phyloP scores from a whole-genome alignment of 768 basidiomycete species.

The Cyclocybe aegerita region DNA sequence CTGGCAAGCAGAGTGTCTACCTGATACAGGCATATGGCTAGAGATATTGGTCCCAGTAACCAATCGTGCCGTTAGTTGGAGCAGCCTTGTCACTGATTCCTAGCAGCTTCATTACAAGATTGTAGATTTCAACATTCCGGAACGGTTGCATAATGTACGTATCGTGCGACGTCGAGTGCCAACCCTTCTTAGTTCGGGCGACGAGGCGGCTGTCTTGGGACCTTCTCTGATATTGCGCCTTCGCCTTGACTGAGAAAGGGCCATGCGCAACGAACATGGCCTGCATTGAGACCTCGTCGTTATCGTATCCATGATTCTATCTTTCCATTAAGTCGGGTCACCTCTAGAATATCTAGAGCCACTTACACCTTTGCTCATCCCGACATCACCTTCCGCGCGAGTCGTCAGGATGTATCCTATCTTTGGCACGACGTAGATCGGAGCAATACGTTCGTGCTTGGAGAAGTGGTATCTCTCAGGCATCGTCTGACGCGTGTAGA shows the following conservation, averaged over 20 bases:
- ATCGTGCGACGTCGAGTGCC: conserved; percentile 67
- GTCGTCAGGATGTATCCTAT: conserved; percentile 81
- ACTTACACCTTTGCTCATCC: conserved; percentile 77
- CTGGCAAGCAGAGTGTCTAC: background rate
- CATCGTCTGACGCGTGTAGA: conserved; percentile 82
- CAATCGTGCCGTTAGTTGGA: conserved; percentile 70
- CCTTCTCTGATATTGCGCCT: conserved; percentile 46
- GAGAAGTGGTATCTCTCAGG: conserved; percentile 79
- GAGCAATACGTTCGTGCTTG: conserved; percentile 75
- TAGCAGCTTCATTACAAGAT: conserved; percentile 74
- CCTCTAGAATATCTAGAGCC: background rate
- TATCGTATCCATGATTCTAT: conserved; percentile 92
- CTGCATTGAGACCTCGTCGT: conserved; percentile 72
- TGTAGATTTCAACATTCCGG: conserved; percentile 83
- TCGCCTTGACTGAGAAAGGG: conserved; percentile 74
- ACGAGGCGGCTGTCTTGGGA: conserved; percentile 10
- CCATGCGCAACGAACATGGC: conserved; percentile 93
- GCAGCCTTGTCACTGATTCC: conserved; percentile 58
- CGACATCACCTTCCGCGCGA: conserved; percentile 52
- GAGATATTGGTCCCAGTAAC: conserved; percentile 85
- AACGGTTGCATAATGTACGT: conserved; percentile 82
- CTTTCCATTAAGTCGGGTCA: background rate
- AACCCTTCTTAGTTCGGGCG: conserved; percentile 40
- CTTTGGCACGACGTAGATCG: conserved; percentile 80
- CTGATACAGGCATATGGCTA: conserved; percentile 18